Conservation (phyloP, 2,329 filamentous ascomycete species). For the Nemania bipapillata region DNA sequence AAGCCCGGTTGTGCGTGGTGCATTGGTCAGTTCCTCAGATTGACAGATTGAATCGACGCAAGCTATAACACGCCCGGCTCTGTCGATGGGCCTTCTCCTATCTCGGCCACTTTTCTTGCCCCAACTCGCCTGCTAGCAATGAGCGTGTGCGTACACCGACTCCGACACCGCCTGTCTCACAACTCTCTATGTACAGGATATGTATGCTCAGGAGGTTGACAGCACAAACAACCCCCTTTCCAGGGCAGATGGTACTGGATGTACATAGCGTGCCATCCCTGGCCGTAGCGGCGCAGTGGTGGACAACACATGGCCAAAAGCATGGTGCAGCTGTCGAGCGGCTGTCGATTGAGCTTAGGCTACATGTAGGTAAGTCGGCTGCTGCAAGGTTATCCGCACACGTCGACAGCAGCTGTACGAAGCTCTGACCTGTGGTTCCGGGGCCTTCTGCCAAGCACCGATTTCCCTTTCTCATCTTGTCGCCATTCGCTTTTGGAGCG, state of each 20-base stretch:
- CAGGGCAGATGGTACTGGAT: background rate
- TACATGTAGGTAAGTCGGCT: background rate
- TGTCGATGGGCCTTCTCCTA: conserved; percentile 25
- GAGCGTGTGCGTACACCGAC: conserved; percentile 17
- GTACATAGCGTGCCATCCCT: background rate
- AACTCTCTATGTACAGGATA: background rate
- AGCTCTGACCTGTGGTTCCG: conserved; percentile 35
- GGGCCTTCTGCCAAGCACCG: conserved; percentile 30
- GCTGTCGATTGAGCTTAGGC: conserved; percentile 16
- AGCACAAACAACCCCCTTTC: conserved; percentile 16
- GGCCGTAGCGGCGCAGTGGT: background rate
- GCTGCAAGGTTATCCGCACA: conserved; percentile 22
- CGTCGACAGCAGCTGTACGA: conserved; percentile 17
- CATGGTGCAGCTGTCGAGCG: conserved; percentile 16
- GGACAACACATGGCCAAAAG: conserved; percentile 27
- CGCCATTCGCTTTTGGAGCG: conserved; percentile 24
- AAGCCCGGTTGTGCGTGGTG: conserved; percentile 17
- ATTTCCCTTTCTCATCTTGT: conserved; percentile 18
- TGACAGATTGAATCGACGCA: conserved; percentile 1
- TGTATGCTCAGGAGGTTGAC: background rate
- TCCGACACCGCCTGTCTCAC: conserved; percentile 29
- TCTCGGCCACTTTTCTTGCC: conserved; percentile 18
- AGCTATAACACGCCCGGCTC: conserved; percentile 13
- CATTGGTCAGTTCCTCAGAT: conserved; percentile 16
- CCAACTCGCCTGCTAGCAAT: conserved; percentile 17